Evolutionary conservation across 805 yeast genomes (phyloP).

Genomic region (Wickerhamiella spandovensis): DNA sequence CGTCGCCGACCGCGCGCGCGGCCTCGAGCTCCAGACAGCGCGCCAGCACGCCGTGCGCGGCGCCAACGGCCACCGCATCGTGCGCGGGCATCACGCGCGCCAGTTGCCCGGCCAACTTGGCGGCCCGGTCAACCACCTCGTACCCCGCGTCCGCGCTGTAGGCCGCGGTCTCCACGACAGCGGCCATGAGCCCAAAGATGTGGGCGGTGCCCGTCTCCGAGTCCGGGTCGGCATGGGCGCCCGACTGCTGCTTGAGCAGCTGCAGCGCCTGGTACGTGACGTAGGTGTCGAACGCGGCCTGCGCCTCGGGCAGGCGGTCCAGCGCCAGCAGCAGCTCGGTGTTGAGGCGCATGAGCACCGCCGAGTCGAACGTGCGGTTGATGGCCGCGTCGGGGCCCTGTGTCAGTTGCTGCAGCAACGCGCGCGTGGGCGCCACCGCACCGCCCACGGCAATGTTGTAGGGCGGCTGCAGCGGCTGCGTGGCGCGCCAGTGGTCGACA

Average conservation of each 20-base stretch:
- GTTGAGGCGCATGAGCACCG: conserved; percentile 22
- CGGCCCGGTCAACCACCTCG: conserved; percentile 1
- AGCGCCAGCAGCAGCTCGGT: conserved; percentile 18
- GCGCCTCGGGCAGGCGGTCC: conserved; percentile 22
- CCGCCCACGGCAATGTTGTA: not conserved
- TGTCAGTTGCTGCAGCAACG: conserved; percentile 4
- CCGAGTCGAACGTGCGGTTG: conserved; percentile 24
- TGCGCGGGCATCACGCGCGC: conserved; percentile 11
- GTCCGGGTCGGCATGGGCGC: conserved; percentile 18
- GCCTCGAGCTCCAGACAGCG: conserved; percentile 6
- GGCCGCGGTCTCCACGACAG: conserved; percentile 7
- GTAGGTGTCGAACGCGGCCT: conserved; percentile 24
- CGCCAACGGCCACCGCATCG: conserved; percentile 5
- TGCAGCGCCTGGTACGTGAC: conserved; percentile 19
- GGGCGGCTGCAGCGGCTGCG: conserved; percentile 1
- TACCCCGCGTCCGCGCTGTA: conserved; percentile 10
- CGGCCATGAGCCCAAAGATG: conserved; percentile 12
- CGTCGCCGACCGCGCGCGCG: conserved; percentile 10
- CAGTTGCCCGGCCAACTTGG: conserved; percentile 3
- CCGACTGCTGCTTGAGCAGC: conserved; percentile 15
- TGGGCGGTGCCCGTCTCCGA: conserved; percentile 12
- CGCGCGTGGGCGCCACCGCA: not conserved
- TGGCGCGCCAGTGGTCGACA: conserved; percentile 9
- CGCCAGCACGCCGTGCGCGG: conserved; percentile 8
- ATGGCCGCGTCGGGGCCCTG: not conserved